Evolutionary conservation across 2,329 filamentous ascomycete species (phyloP).

Genomic region (Ascochyta viciae-villosae): DNA sequence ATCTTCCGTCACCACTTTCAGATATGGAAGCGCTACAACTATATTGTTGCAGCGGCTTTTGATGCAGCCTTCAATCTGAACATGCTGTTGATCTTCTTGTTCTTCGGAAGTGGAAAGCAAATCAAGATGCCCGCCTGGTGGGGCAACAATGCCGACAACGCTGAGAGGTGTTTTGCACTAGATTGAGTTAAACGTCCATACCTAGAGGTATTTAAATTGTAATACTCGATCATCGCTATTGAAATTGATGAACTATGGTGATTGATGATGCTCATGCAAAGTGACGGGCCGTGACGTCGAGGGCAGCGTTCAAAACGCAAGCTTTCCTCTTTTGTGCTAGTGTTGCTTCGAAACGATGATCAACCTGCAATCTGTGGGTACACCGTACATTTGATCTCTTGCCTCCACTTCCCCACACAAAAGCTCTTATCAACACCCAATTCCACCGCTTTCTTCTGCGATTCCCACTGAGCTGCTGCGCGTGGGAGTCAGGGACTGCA

Average conservation of each 20-base stretch:
- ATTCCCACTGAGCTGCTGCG: not conserved
- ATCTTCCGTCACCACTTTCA: slow-evolving; percentile 63
- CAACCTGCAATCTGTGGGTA: slow-evolving; percentile 9
- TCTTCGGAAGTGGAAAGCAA: slow-evolving; percentile 64
- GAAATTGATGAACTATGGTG: not conserved
- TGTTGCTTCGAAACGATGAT: slow-evolving; percentile 13
- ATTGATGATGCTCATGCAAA: not conserved
- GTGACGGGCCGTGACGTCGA: slow-evolving; percentile 12
- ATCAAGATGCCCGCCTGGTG: slow-evolving; percentile 69
- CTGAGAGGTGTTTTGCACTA: slow-evolving; percentile 66
- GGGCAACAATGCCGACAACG: slow-evolving; percentile 64
- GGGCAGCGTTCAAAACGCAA: not conserved
- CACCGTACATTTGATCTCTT: slow-evolving; percentile 2
- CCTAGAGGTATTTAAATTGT: no score
- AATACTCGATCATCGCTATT: not conserved
- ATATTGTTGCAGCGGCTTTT: slow-evolving; percentile 66
- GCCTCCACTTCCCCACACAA: slow-evolving; percentile 4
- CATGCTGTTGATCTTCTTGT: slow-evolving; percentile 67
- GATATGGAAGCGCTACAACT: slow-evolving; percentile 67
- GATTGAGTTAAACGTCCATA: slow-evolving; percentile 13
- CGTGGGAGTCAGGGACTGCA: not conserved
- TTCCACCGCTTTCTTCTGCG: not conserved
- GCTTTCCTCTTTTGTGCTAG: slow-evolving; percentile 1
- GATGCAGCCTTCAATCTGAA: slow-evolving; percentile 70
- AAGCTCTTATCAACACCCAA: slow-evolving; percentile 1